Evolutionary conservation across 495 filamentous ascomycete genomes (phyloP), one percentile per base, ranked within the genome.

Genomic region (Penicillium macrosclerotiorum): DNA sequence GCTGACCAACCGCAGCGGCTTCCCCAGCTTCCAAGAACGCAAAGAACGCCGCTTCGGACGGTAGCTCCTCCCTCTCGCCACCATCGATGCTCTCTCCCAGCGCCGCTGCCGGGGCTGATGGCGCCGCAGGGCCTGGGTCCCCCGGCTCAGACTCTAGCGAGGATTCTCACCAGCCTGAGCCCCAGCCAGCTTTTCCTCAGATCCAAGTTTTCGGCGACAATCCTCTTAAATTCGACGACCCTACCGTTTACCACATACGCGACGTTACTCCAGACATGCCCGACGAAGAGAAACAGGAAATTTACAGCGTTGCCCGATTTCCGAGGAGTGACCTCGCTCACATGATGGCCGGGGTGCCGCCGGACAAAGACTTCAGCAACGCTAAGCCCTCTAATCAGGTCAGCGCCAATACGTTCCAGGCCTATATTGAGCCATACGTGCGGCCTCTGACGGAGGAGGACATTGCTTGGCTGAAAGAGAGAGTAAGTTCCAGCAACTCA

Each of bases 311-410:
- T 5, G 80, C 88, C 5, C 68, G 74, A 4, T 99, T 94, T 60
- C 93, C 93, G 1, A 71, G 75, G 22, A 81, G 77, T 43, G 89
- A 96, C 60, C 77, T 99, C 2, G 71, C 76, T 29, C 83, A 95
- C 52, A 78, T 92, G 50, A 93, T 94, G 53, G 86, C 90, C 27
- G 94, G 93, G 33, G 82, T 84, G 14, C 83, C 89, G 3, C 93
- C 93, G 2, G 90, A 97, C 62, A 87, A 86, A 61, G 94, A 99
- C 66, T 96, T 95, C 52, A 94, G 88, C 54, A 95, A 84, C 54
- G 85, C 90, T 12, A 97, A 99, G 61, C 90, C 92, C 7, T 82
- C 82, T 7, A 95, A 92, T 50, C 94, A 97, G 67, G 93, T 96
- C 62, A 88, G 82, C 62, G 88, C 89, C 47, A 86, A 82, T 50